A percentile compares a stretch with the other conserved stretches of the same genome.
phyloP scores from a whole-genome alignment of 225 moss, liverwort and hornwort species.

The Physcomitrellopsis africana region DNA sequence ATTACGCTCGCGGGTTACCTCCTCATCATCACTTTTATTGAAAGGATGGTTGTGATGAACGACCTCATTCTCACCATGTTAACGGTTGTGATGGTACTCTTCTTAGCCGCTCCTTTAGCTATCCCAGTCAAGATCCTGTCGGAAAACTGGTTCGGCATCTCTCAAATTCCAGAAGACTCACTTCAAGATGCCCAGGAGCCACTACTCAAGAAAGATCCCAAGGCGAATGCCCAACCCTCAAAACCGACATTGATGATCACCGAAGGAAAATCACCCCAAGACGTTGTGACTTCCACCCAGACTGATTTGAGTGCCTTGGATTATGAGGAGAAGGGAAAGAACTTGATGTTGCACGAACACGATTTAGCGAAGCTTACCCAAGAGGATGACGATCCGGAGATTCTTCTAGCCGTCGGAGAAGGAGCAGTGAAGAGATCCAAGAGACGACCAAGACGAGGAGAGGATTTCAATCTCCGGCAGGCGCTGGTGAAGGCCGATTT shows the following conservation, averaged over 20 bases:
- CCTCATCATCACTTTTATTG: conserved; percentile 40
- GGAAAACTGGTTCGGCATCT: conserved; percentile 28
- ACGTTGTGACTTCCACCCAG: conserved; percentile 1
- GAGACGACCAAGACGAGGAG: conserved; percentile 65
- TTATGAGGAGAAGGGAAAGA: conserved; percentile 19
- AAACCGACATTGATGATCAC: conserved; percentile 7
- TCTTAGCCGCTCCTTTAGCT: conserved; percentile 58
- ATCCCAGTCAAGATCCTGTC: conserved; percentile 51
- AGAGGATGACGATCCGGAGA: conserved; percentile 57
- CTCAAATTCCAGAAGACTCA: neutral
- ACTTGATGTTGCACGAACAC: conserved; percentile 27
- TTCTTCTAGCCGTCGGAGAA: conserved; percentile 67
- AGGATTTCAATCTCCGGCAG: conserved; percentile 71
- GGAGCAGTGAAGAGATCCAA: conserved; percentile 60
- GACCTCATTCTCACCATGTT: conserved; percentile 36
- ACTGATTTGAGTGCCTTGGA: conserved; percentile 21
- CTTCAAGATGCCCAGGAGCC: conserved; percentile 37
- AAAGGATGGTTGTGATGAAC: conserved; percentile 32
- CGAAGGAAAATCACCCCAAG: neutral
- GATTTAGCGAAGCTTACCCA: conserved; percentile 24
- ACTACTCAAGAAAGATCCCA: conserved; percentile 37
- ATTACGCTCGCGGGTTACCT: conserved; percentile 63
- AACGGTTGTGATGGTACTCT: conserved; percentile 52
- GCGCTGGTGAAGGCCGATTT: conserved; percentile 77
- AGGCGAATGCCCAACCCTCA: neutral